Conservation (phyloP, 2,329 filamentous ascomycete species). For the Verticillium zaregamsianum region DNA sequence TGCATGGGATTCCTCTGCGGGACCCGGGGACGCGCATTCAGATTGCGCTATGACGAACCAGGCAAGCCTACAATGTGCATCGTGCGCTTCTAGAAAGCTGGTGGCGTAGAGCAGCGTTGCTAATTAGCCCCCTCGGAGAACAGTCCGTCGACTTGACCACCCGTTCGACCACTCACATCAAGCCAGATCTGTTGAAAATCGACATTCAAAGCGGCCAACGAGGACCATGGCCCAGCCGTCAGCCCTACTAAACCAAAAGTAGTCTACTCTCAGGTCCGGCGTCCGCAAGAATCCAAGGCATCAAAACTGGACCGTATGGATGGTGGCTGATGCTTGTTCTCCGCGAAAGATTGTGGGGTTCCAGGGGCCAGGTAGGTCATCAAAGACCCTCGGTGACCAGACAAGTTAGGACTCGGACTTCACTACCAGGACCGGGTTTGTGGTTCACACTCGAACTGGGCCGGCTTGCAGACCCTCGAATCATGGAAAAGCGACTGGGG, state of each 20-base stretch:
- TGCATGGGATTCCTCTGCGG: background rate
- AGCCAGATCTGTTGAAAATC: background rate
- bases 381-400: background rate
- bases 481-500: background rate
- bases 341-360: background rate
- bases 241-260: background rate
- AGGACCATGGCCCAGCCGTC: background rate
- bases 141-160: background rate
- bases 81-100: background rate
- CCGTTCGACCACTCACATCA: background rate
- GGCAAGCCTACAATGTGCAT: background rate
- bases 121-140: background rate
- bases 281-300: too few species aligned
- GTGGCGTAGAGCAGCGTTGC: background rate
- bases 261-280: background rate
- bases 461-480: background rate
- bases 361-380: background rate
- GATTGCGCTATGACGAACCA: background rate
- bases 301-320: background rate
- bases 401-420: too few species aligned
- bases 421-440: background rate
- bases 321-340: background rate
- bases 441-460: background rate
- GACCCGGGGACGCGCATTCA: background rate
- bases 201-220: background rate